phyloP scores from a whole-genome alignment of 2,329 filamentous ascomycete species.

The Pestalotiopsis sp. region DNA sequence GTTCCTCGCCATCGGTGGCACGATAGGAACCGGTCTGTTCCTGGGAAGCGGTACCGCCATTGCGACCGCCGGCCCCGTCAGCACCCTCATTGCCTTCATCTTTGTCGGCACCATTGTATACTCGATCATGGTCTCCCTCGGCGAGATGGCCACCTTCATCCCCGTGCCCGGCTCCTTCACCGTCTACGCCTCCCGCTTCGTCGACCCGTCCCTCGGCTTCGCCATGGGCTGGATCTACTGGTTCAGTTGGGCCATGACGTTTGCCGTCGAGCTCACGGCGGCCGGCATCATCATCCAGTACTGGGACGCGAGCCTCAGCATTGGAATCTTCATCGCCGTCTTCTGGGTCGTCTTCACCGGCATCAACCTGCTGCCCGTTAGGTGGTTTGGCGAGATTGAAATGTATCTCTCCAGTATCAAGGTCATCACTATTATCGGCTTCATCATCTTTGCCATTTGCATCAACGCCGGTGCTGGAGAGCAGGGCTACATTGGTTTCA shows the following conservation, averaged over 20 bases:
- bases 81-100: conserved; percentile 68
- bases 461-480: conserved; percentile 72
- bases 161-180: conserved; percentile 79
- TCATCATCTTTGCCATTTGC: conserved; percentile 77
- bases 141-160: conserved; percentile 78
- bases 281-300: conserved; percentile 77
- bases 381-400: conserved; percentile 76
- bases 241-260: conserved; percentile 75
- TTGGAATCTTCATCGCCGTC: conserved; percentile 73
- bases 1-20: conserved; percentile 50
- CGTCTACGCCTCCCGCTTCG: conserved; percentile 74
- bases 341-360: conserved; percentile 73
- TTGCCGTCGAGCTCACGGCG: conserved; percentile 72
- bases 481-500: conserved; percentile 74
- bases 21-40: conserved; percentile 75
- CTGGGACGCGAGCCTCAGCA: conserved; percentile 64
- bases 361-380: conserved; percentile 72
- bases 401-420: conserved; percentile 81
- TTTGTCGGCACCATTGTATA: conserved; percentile 75
- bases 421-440: conserved; percentile 73
- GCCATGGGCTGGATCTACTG: conserved; percentile 84
- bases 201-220: conserved; percentile 70
- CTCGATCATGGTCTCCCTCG: conserved; percentile 71
- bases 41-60: conserved; percentile 68
- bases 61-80: conserved; percentile 64